Base-by-base conservation (phyloP, 441 rosid species). In the Adansonia rubrostipa region DNA sequence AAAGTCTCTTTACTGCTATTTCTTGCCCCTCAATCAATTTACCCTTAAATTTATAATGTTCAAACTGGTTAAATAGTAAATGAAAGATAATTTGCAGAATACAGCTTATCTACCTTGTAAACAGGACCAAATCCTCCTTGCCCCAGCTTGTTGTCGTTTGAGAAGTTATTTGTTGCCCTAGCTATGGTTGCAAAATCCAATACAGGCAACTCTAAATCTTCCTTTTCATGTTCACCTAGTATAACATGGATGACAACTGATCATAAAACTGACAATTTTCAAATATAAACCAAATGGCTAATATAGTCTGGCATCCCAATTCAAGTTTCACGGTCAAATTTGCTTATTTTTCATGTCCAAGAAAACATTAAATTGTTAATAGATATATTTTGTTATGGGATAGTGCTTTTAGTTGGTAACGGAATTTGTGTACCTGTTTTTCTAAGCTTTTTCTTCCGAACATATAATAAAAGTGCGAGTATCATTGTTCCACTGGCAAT, bases 1-100 rank as follows among this genome's bases (percentile, higher is more conserved):
- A 87, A 4, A 81, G 83, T 75, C 84, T 88, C 73, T 90, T 88
- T 17, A 86, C 87, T 40, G 92, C 92, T 28, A 88, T 73, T 73
- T 86, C 88, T 63, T 83, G 82, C 2, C 82, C 88, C 1, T 54
- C 71, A 4, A 65, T 19, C 10, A 85, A 61, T 9, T 4, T 80
- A 51, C 87, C 88, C 86, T 83, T 71, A 1, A 36, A 54, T 50
- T 75, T 9, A 48, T n/a, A 50, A 22, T 28, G 13, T 20, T 14
- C 2, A 22, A 69, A 48, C 48, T 47, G 51, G 40, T 47, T 6
- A 47, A 67, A 13, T 47, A 68, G 5, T 47, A 5, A 47, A 17
- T 68, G 73, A 68, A 47, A 20, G 28, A 47, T 20, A 20, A 13
- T 22, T 20, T 11, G 13, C 4, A 9, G 9, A 11, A 17, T 3